Evolutionary conservation across 495 filamentous ascomycete species (phyloP), one percentile per base, ranked within the genome.

Genomic region (Aspergillus baeticus): DNA sequence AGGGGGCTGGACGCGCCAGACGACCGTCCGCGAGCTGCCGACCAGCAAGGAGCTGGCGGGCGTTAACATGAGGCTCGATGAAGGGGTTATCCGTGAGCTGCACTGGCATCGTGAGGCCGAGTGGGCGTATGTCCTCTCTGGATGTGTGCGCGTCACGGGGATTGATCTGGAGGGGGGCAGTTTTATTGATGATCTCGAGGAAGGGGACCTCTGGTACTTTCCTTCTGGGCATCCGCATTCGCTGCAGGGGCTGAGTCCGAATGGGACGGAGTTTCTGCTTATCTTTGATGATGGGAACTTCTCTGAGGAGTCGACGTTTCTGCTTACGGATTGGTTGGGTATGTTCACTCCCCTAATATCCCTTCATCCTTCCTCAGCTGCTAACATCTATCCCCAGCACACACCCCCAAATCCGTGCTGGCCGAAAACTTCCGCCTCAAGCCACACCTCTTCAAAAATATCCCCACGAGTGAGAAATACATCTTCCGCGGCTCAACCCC

Each of bases 31-130:
- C 15, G 85, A 87, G 63, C 66, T 87, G 1, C 74, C 75, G 6
- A 73, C 79, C 13, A 86, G 83, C 59, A 71, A 77, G 10, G 81
- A 87, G 51, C 73, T 88, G 23, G 85, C 85, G 6, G 80, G 81
- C 43, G 85, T 87, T 49, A 86, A 88, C 61, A 87, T 87, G 85
- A 81, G 85, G 14, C 78, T 88, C 0, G 84, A 84, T 36, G 61
- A 78, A 46, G 84, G 84, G 34, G 86, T 83, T n/a, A 87, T 87
- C 61, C 84, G 86, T 7, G 86, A 89, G 61, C 68, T 89, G 14
- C 86, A 89, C 62, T 89, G 86, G 86, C 86, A 89, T 69, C 85
- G 82, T 41, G 82, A 87, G 61, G 85, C 84, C 10, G 86, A 89
- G 59, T 88, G 84, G 85, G 85, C 81, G 3, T 87, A 83, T 52